Evolutionary conservation across 257 asterid species (phyloP), one percentile per base, ranked within the genome.

Genomic region (Gynochthodes officinalis): DNA sequence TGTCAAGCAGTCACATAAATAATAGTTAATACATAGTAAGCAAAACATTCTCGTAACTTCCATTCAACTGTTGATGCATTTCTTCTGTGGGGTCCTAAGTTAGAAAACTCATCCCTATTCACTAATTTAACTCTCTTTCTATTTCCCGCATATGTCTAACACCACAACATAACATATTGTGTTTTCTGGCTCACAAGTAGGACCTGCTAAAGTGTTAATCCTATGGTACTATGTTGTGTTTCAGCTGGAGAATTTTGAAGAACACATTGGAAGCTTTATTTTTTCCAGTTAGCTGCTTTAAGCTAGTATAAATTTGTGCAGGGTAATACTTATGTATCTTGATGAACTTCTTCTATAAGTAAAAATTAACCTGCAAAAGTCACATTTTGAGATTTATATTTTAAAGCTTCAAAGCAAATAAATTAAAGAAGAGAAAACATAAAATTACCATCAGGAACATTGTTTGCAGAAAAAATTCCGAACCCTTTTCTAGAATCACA

Each of bases 401-500:
- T 33, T 6, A 69, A 18, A 42, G 33, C 2, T 27, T 12, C 37
- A n/a, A 11, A 55, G 25, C 21, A 35, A 25, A 4, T 12, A 62
- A 37, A n/a, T 28, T 15, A 33, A 57, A 19, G 16, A 30, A 65
- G 35, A 62, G 14, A 39, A 5, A 73, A 75, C 33, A 4, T 7
- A 53, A 37, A 35, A 35, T 13, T 84, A 92, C 97, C 99, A 73
- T 95, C 83, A 54, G 85, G 65, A n/a, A 59, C 79, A 37, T 84
- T 85, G 67, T 83, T 66, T 25, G 95, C 83, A 40, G 90, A 72
- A 82, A 86, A 94, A 55, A 94, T 79, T 65, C 99, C 98, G 64
- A 87, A 88, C 40, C 99, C 92, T 82, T 88, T 92, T 65, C 28
- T 86, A 52, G 93, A 86, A 79, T 79, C 79, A 84, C 86, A 85